phyloP scores from a whole-genome alignment of 306 rosid genomes.

The Pueraria montana region DNA sequence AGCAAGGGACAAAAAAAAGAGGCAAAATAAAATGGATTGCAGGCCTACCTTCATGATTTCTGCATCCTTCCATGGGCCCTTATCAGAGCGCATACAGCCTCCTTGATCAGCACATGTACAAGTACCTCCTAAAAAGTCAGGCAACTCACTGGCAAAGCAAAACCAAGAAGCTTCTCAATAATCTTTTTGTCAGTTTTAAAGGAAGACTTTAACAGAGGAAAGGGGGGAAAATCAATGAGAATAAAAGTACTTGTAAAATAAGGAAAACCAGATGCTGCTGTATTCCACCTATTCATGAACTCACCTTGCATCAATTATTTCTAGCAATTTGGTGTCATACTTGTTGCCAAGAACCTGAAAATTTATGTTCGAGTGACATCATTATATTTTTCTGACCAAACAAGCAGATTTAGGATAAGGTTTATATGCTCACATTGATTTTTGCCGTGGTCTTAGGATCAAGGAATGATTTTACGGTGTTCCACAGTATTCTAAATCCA shows the following conservation, averaged over 20 bases:
- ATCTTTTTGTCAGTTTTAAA: neutral
- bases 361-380: conserved; percentile 44
- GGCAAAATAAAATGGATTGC: neutral
- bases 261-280: conserved; percentile 7
- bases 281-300: conserved; percentile 41
- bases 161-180: conserved; percentile 36
- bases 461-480: conserved; percentile 89
- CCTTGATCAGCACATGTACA: conserved; percentile 88
- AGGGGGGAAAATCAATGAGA: neutral
- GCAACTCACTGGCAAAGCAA: conserved; percentile 78
- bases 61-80: conserved; percentile 93
- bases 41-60: conserved; percentile 64
- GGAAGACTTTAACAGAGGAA: neutral
- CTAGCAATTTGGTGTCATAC: conserved; percentile 87
- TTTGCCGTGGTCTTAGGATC: conserved; percentile 94
- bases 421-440: conserved; percentile 69
- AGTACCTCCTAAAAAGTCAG: conserved; percentile 88
- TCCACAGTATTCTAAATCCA: conserved; percentile 96
- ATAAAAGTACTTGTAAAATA: neutral
- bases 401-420: conserved; percentile 40
- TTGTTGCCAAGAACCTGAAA: conserved; percentile 91
- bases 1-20: neutral
- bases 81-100: conserved; percentile 91
- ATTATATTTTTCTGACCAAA: conserved; percentile 35
- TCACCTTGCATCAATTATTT: conserved; percentile 87